A percentile compares a stretch with the other conserved stretches of the same genome.
These are phyloP conservation scores for Effrenium voratum DNA, from an alignment of 73 alveolate genomes.

Conservation along the genomic window DNA sequence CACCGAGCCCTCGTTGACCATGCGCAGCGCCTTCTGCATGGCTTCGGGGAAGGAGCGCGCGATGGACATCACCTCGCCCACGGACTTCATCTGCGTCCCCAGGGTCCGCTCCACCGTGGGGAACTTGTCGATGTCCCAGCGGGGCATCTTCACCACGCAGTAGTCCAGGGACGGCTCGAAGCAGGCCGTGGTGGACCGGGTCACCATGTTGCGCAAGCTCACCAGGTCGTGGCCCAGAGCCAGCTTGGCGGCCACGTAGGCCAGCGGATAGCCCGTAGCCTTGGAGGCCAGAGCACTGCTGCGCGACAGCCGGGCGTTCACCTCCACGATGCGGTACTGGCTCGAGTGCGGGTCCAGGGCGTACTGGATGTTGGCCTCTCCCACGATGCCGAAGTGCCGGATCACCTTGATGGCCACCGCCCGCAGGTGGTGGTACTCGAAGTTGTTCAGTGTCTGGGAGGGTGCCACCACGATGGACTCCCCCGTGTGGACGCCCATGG, in stretches of 20 bases:
- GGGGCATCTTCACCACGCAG: constrained; percentile 93
- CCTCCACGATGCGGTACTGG: constrained; percentile 92
- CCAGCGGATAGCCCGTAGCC: constrained; percentile 93
- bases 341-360: constrained; percentile 90
- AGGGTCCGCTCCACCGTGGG: constrained; percentile 81
- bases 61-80: constrained; percentile 94
- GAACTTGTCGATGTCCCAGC: constrained; percentile 94
- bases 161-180: constrained; percentile 94
- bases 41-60: constrained; percentile 93
- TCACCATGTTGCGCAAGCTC: constrained; percentile 80
- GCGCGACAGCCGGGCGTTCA: constrained; percentile 93
- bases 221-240: constrained; percentile 93
- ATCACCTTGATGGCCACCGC: constrained; percentile 93
- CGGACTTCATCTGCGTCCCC: constrained; percentile 94
- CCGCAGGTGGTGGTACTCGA: constrained; percentile 80
- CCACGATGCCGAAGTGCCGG: constrained; percentile 94
- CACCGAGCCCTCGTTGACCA: constrained; percentile 91
- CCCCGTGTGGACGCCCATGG: constrained; percentile 94
- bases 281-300: constrained; percentile 92
- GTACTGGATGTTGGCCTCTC: constrained; percentile 93
- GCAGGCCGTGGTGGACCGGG: constrained; percentile 93
- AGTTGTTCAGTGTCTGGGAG: constrained; percentile 89
- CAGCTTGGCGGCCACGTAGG: constrained; percentile 93
- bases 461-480: constrained; percentile 94
- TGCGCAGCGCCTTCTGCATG: constrained; percentile 87